These are phyloP conservation scores for Antarctomyces pellizariae DNA, from an alignment of 495 filamentous ascomycete species.

Conservation along the genomic window DNA sequence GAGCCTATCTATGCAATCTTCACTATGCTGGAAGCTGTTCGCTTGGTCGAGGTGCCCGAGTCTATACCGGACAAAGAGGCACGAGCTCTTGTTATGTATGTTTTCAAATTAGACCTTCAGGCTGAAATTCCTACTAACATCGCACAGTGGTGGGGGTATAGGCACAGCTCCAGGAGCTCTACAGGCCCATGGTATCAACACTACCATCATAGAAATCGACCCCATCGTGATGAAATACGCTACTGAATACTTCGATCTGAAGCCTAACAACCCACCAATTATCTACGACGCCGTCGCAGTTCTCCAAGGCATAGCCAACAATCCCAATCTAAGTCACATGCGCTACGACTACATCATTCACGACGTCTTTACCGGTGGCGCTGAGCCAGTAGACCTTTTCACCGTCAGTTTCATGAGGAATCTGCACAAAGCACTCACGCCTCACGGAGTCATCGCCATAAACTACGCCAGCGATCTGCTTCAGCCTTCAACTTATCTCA, in stretches of 20 bases:
- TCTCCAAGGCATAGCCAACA: slow-evolving; percentile 26
- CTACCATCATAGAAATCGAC: slow-evolving; percentile 85
- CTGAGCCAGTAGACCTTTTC: slow-evolving; percentile 72
- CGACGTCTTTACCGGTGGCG: slow-evolving; percentile 96
- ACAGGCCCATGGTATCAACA: slow-evolving; percentile 70
- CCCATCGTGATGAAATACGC: slow-evolving; percentile 71
- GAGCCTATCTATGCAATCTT: slow-evolving; percentile 91
- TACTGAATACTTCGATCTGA: slow-evolving; percentile 57
- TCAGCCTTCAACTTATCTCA: slow-evolving; percentile 41
- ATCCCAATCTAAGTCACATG: slow-evolving; percentile 17
- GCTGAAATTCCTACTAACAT: slow-evolving; percentile 6
- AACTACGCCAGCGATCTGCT: slow-evolving; percentile 91
- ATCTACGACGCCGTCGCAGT: slow-evolving; percentile 67
- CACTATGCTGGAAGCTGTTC: slow-evolving; percentile 73
- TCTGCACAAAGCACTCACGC: slow-evolving; percentile 42
- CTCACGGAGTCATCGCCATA: slow-evolving; percentile 77
- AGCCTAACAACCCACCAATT: slow-evolving; percentile 49
- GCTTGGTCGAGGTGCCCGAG: slow-evolving; percentile 40
- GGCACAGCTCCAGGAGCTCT: slow-evolving; percentile 76
- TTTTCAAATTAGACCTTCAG: slow-evolving; percentile 1
- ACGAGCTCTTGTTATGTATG: slow-evolving; percentile 66
- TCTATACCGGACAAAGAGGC: slow-evolving; percentile 35
- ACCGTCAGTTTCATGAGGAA: slow-evolving; percentile 57
- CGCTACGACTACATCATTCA: slow-evolving; percentile 84
- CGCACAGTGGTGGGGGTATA: slow-evolving; percentile 59